A percentile compares a stretch with the other conserved stretches of the same genome.
Conservation (phyloP, 1,284 basidiomycete species). For the Kwoniella shivajii region DNA sequence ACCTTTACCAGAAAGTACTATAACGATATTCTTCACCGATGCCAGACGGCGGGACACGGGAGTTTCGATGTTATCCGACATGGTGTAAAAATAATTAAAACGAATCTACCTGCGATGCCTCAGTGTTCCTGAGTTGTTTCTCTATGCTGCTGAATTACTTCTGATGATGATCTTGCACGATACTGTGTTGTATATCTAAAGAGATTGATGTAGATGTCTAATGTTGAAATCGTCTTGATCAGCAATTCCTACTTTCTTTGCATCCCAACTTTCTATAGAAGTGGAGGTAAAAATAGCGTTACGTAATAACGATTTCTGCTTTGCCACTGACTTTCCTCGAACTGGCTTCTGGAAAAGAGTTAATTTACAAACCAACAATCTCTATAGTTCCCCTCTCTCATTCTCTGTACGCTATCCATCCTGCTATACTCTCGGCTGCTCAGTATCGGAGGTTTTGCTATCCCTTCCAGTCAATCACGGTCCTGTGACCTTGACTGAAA, state of each 20-base stretch:
- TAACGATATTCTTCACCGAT: conserved; percentile 80
- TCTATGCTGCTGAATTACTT: no score
- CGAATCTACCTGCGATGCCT: no score
- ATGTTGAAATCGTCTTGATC: neutral
- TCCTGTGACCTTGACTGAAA: no score
- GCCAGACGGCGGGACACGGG: conserved; percentile 67
- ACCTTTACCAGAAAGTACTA: conserved; percentile 89
- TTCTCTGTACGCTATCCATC: no score
- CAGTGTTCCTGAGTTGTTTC: no score
- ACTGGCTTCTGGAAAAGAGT: neutral
- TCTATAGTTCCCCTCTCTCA: no score
- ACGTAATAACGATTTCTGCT: neutral
- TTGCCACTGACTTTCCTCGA: conserved; percentile 7
- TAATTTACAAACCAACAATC: no score
- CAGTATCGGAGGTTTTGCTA: no score
- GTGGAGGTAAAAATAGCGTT: conserved; percentile 20
- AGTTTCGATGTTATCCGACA: conserved; percentile 52
- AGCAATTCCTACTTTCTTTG: neutral
- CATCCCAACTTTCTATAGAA: neutral
- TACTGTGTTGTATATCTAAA: neutral
- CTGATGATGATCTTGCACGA: no score
- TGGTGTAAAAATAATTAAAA: no score
- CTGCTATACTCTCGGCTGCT: no score
- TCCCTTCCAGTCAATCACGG: no score
- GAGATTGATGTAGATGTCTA: neutral